Evolutionary conservation across 805 yeast species (phyloP), one percentile per base, ranked within the genome.

Genomic region (Metschnikowia kofuensis): DNA sequence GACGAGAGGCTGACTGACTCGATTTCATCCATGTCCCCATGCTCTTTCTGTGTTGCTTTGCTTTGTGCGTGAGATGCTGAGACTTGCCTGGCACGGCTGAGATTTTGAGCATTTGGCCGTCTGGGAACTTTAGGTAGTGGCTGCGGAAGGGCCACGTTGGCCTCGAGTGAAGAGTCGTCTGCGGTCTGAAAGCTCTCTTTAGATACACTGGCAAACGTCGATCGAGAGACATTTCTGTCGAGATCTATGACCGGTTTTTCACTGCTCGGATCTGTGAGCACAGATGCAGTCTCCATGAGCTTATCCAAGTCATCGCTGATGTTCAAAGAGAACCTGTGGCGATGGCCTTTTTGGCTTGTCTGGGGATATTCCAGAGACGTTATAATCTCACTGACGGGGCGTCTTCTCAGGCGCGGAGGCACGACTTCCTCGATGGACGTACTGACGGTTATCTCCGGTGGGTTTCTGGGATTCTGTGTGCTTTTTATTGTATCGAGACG

Each of bases 361-460:
- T 34, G 40, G 12, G 38, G 34, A 11, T 32, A 44, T 8, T 34
- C 28, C 40, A 31, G 42, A 41, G 47, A 40, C 12, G 49, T 26
- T 27, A 49, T 43, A 16, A 41, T 38, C 44, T 55, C 69, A 49
- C 72, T 67, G 28, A 63, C 63, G 7, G 77, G 77, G 48, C 77
- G 56, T 40, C 68, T 59, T 7, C 61, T 61, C 35, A 74, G 70
- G 45, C 77, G 61, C 1, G 74, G 67, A 2, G 77, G 77, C 2
- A 73, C 59, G 4, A 72, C 58, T 6, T 59, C 59, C 38, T 70
- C 75, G 34, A 72, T 59, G 21, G 54, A 63, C 10, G 77, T 73
- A 44, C 60, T 61, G 50, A 66, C 66, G 12, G 67, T 56, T 16
- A 55, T 42, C 44, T 63, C 67, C 1, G 77, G 77, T 21, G 39